These are phyloP conservation scores for Diaporthe nobilis DNA, from an alignment of 2,329 filamentous ascomycete genomes.

Conservation along the genomic window DNA sequence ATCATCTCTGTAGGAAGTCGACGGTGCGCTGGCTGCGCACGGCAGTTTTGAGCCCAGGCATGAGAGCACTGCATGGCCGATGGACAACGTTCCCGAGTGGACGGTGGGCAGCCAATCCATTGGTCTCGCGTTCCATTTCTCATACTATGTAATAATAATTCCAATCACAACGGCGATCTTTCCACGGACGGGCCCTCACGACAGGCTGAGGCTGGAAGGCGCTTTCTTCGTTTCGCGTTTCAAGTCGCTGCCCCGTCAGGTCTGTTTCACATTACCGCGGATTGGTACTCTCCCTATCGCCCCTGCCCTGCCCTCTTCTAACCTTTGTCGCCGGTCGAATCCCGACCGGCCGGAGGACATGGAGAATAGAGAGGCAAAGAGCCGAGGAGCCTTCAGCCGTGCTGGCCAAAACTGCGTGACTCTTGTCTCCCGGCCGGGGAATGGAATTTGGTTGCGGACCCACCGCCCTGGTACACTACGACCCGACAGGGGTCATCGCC, in stretches of 20 bases:
- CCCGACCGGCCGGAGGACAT: not conserved
- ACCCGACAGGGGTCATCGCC: slow-evolving; percentile 9
- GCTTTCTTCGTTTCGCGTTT: slow-evolving; percentile 17
- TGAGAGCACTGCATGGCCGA: not conserved
- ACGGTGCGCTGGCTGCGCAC: not conserved
- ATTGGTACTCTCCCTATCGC: not conserved
- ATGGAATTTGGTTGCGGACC: slow-evolving; percentile 8
- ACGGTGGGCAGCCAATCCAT: not conserved
- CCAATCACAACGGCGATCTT: not conserved
- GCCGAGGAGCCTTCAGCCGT: not conserved
- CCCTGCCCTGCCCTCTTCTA: not conserved
- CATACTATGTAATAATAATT: not conserved
- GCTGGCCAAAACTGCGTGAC: not conserved
- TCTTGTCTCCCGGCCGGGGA: not conserved
- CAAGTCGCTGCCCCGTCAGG: slow-evolving; percentile 12
- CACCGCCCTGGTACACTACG: slow-evolving; percentile 10
- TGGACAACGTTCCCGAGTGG: not conserved
- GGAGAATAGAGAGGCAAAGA: not conserved
- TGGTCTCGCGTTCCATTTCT: not conserved
- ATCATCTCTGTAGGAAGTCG: not conserved
- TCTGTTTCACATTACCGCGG: slow-evolving; percentile 32
- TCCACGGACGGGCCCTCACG: slow-evolving; percentile 6
- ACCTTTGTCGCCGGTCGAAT: not conserved
- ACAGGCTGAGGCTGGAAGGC: not conserved
- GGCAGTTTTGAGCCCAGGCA: slow-evolving; percentile 3